phyloP scores from a whole-genome alignment of 2,329 filamentous ascomycete species.

The Botrytis byssoidea region DNA sequence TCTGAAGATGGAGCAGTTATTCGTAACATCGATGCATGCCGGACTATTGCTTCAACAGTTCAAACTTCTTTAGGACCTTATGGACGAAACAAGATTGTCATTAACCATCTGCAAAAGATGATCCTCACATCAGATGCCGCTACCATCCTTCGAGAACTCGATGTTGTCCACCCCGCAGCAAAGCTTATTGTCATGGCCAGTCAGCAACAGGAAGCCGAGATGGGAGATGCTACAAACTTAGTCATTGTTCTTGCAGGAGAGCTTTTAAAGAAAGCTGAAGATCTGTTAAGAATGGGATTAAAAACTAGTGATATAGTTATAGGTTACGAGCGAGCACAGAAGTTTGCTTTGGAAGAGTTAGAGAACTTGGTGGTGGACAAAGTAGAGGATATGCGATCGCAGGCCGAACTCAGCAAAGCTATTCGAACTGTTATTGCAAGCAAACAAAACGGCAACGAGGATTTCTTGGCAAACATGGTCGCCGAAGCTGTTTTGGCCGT shows the following conservation, averaged over 20 bases:
- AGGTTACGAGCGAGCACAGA: constrained; percentile 93
- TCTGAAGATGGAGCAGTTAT: constrained; percentile 98
- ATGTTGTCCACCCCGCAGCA: constrained; percentile 96
- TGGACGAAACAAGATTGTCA: constrained; percentile 98
- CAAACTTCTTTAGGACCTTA: constrained; percentile 96
- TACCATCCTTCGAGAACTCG: constrained; percentile 94
- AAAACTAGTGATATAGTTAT: constrained; percentile 98
- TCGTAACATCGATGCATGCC: constrained; percentile 97
- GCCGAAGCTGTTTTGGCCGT: constrained; percentile 83
- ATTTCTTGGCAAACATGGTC: constrained; percentile 81
- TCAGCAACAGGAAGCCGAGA: constrained; percentile 98
- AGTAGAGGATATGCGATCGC: constrained; percentile 77
- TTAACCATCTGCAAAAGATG: constrained; percentile 99
- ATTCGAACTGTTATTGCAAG: constrained; percentile 92
- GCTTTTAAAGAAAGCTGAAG: constrained; percentile 94
- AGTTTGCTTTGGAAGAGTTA: constrained; percentile 78
- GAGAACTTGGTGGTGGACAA: constrained; percentile 91
- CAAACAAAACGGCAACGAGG: constrained; percentile 94
- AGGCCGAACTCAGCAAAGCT: constrained; percentile 87
- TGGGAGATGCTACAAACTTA: constrained; percentile 97
- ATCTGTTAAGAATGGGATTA: constrained; percentile 91
- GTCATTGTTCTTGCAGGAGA: constrained; percentile 96
- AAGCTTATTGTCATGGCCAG: constrained; percentile 98
- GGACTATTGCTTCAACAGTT: constrained; percentile 91
- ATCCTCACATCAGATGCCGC: constrained; percentile 97